A percentile compares a stretch with the other conserved stretches of the same genome.
These are phyloP conservation scores for Neurospora sp. DNA, from an alignment of 2,329 filamentous ascomycete genomes.

Conservation along the genomic window DNA sequence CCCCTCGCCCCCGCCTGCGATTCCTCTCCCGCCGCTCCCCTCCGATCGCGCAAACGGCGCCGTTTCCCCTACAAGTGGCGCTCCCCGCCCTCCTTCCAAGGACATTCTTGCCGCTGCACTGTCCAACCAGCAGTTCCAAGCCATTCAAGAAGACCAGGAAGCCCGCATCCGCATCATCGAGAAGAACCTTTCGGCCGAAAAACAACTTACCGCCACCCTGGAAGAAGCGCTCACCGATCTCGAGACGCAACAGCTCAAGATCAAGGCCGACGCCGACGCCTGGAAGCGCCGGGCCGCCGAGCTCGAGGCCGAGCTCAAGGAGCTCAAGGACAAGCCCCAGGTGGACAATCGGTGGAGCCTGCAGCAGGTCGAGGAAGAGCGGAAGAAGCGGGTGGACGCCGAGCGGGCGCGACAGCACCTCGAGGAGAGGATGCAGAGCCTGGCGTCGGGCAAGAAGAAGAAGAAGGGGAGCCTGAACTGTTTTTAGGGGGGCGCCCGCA, in stretches of 20 bases:
- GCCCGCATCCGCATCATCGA: conserved; percentile 91
- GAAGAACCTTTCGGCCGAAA: conserved; percentile 92
- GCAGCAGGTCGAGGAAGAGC: conserved; percentile 91
- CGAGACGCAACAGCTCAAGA: conserved; percentile 82
- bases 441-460: conserved; percentile 76
- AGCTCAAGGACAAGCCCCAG: conserved; percentile 46
- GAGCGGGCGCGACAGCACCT: conserved; percentile 82
- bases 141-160: conserved; percentile 83
- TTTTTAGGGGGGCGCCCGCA: conserved; percentile 52
- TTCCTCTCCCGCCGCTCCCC: conserved; percentile 89
- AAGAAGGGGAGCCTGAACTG: conserved; percentile 95
- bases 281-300: conserved; percentile 80
- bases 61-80: conserved; percentile 35
- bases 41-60: conserved; percentile 28
- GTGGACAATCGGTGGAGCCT: conserved; percentile 57
- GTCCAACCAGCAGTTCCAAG: conserved; percentile 45
- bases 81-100: conserved; percentile 66
- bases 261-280: conserved; percentile 78
- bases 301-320: conserved; percentile 63
- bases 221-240: conserved; percentile 94
- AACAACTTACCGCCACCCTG: conserved; percentile 87
- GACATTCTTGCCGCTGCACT: conserved; percentile 41
- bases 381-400: conserved; percentile 81
- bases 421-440: conserved; percentile 88
- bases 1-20: conserved; percentile 87